A percentile compares a stretch with the other conserved stretches of the same genome.
Evolutionary conservation across 2,329 filamentous ascomycete genomes (phyloP).

Genomic region (Hypoxylon sp.): DNA sequence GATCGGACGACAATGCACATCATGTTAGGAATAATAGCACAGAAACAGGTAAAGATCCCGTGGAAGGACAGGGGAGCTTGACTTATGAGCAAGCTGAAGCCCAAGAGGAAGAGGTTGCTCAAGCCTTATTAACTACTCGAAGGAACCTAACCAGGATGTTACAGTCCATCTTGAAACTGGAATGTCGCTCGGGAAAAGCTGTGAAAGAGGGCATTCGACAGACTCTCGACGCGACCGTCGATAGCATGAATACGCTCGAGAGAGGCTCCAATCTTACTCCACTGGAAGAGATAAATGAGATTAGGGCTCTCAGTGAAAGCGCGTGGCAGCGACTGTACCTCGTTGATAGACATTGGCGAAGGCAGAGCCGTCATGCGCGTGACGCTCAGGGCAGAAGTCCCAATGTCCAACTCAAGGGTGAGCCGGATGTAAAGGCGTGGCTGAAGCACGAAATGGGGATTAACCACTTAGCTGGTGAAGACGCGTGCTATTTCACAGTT

Average conservation of each 20-base stretch:
- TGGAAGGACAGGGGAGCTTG: conserved; percentile 6
- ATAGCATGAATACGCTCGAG: conserved; percentile 34
- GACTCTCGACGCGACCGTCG: conserved; percentile 51
- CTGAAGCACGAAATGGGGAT: conserved; percentile 41
- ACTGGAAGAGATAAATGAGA: conserved; percentile 45
- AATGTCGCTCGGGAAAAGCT: conserved; percentile 49
- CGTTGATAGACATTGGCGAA: conserved; percentile 48
- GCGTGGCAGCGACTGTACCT: conserved; percentile 47
- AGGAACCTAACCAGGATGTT: conserved; percentile 49
- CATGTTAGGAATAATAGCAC: not conserved
- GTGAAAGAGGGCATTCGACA: conserved; percentile 52
- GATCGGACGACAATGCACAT: not conserved
- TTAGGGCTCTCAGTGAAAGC: conserved; percentile 44
- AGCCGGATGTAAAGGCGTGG: conserved; percentile 45
- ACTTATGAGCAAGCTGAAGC: conserved; percentile 20
- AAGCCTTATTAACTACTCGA: conserved; percentile 41
- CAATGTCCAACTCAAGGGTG: conserved; percentile 41
- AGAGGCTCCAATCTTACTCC: conserved; percentile 7
- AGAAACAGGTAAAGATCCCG: not conserved
- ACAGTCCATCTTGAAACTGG: conserved; percentile 53
- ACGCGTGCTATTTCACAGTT: conserved; percentile 50
- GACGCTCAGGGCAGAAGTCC: conserved; percentile 31
- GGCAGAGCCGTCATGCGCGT: conserved; percentile 31
- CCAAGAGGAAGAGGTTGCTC: conserved; percentile 37
- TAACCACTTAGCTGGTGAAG: conserved; percentile 38